Percentiles rank a stretch among this genome's conserved stretches.
Conservation (phyloP, 768 basidiomycete species). For the Phaeotremella skinneri region DNA sequence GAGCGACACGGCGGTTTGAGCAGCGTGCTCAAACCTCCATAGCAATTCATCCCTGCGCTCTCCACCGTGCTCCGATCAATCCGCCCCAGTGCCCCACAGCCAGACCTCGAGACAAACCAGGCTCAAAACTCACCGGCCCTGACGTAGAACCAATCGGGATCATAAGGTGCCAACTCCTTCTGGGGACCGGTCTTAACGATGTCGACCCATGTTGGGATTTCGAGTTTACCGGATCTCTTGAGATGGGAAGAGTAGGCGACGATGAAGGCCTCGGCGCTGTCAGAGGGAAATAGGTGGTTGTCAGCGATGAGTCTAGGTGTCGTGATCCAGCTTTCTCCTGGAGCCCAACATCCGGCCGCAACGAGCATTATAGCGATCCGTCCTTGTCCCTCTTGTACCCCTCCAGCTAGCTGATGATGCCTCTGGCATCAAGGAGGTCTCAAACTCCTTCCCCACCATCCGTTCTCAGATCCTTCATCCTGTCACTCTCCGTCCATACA, state of each 20-base stretch:
- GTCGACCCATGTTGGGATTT: constrained; percentile 95
- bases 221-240: constrained; percentile 98
- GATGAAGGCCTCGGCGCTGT: constrained; percentile 90
- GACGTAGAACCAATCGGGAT: constrained; percentile 99
- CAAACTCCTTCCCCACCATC: too few species aligned
- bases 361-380: background rate
- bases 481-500: background rate
- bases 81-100: background rate
- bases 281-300: constrained; percentile 4
- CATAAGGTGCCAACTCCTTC: constrained; percentile 98
- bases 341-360: background rate
- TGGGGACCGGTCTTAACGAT: constrained; percentile 94
- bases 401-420: background rate
- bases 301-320: background rate
- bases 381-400: background rate
- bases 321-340: background rate
- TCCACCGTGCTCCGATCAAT: background rate
- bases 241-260: constrained; percentile 89
- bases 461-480: background rate
- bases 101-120: constrained; percentile 4
- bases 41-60: too few species aligned
- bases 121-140: constrained; percentile 73
- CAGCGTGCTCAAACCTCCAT: too few species aligned
- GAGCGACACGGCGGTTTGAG: too few species aligned
- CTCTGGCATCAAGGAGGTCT: too few species aligned